These are phyloP conservation scores for Coffea canephora DNA, from an alignment of 257 asterid genomes.

Conservation along the genomic window DNA sequence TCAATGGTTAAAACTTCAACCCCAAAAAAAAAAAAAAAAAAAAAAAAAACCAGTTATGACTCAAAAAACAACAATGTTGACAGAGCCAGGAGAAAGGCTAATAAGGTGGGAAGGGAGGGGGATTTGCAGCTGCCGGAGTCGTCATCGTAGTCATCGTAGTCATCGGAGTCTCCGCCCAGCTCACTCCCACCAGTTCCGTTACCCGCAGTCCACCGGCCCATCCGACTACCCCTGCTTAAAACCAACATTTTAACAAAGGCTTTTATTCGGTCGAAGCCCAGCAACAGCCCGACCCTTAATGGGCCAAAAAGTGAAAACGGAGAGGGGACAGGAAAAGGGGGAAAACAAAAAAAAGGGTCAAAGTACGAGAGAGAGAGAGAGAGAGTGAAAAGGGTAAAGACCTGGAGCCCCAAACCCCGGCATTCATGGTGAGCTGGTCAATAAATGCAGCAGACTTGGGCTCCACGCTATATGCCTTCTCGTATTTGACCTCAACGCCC, in stretches of 20 bases:
- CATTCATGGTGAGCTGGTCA: constrained; percentile 33
- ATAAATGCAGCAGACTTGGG: constrained; percentile 35
- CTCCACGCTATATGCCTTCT: constrained; percentile 36
- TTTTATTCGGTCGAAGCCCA: background rate
- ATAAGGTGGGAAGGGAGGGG: constrained; percentile 16
- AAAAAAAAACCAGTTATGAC: too few species aligned
- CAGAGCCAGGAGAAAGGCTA: constrained; percentile 22
- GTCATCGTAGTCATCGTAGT: constrained; percentile 19
- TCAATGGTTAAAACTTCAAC: background rate
- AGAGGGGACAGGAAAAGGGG: too few species aligned
- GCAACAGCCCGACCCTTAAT: background rate
- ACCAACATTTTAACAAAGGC: too few species aligned
- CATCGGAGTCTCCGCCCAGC: constrained; percentile 9
- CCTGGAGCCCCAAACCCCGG: constrained; percentile 38
- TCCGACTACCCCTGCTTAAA: background rate
- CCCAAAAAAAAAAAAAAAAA: too few species aligned
- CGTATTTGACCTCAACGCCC: constrained; percentile 30
- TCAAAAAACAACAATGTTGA: constrained; percentile 19
- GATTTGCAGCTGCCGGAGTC: constrained; percentile 31
- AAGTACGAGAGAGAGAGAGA: background rate
- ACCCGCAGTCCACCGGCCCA: constrained; percentile 21
- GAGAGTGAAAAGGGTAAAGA: background rate
- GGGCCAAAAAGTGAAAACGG: background rate
- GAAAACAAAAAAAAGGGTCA: background rate
- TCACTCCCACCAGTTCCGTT: constrained; percentile 15